Evolutionary conservation across 2,329 filamentous ascomycete species (phyloP), one percentile per base, ranked within the genome.

Genomic region (Hypoxylon sp.): DNA sequence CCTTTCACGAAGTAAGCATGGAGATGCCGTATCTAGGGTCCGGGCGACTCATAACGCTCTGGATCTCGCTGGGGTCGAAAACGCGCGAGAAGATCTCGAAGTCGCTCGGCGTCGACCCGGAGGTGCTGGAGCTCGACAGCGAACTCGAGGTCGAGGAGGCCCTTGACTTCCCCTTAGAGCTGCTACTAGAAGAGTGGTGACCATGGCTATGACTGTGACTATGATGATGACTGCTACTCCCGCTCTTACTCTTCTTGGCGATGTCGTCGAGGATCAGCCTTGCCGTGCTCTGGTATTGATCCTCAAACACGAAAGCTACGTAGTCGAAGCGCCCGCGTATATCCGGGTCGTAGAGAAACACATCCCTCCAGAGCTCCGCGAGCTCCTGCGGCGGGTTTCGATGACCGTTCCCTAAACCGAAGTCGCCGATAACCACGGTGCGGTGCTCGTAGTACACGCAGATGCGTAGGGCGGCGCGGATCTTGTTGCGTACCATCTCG

Each of bases 401-500:
- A 74, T 87, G 87, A 37, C 83, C 82, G 67, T 89, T 89, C 47
- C 88, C 88, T 5, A 90, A 80, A 1, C 88, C 88, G 73, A 90
- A 91, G 69, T 88, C 88, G 21, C 87, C 87, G 62, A 90, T 85
- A 53, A 88, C 86, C 21, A 91, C 81, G 63, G 84, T 82, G 41
- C 81, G 79, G 73, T 88, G 87, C 62, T 82, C 81, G 71, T 87
- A 84, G 72, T 84, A 86, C 16, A 86, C 86, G 68, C 90, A 91
- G 67, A 93, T 92, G 48, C 88, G 85, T 16, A 94, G 84, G 2
- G 90, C 88, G 1, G 88, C 87, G 21, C 88, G 87, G 77, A 94
- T 89, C 78, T 93, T 93, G 72, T 91, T 88, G 72, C 84, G 85
- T 79, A 92, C 91, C 76, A 93, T 83, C 69, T 91, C 88, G 65